Evolutionary conservation across 2,329 filamentous ascomycete genomes (phyloP), one percentile per base, ranked within the genome.

Genomic region (Shiraia bambusicola): DNA sequence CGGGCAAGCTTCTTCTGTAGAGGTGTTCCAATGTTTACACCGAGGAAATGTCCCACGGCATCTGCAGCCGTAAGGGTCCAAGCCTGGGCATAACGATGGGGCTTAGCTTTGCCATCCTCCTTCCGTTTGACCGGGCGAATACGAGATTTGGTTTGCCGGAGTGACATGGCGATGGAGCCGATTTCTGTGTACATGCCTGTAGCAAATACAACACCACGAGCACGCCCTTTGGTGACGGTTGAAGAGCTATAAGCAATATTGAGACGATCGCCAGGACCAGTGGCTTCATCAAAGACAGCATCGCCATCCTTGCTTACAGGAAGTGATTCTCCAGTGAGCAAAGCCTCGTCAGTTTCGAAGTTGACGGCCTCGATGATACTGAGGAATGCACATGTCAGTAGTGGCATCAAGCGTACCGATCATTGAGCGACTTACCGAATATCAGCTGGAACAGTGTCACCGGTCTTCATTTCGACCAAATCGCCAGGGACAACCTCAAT

Each of bases 151-250:
- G 76, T 76, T 26, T 79, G 77, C 31, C 82, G 79, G 17, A 90
- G 75, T 41, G 84, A 71, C 37, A 80, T 77, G 14, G 86, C 85
- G 50, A 89, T 88, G 50, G 80, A 80, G 44, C 86, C 86, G 38
- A 89, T 84, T 59, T 88, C 82, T 10, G 86, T 88, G 42, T 76
- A 69, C 82, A 87, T 86, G 30, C 81, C 84, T 4, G 81, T 86
- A 10, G 80, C 76, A 37, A 82, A 78, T 34, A 87, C 83, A 29
- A 88, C 76, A 40, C 84, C 84, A 6, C 75, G 80, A 17, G 79
- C 84, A 35, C 84, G 81, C 28, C 85, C 84, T 49, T 83, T 83
- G 11, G 83, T 86, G 45, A 87, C 77, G 2, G 79, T 84, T 40
- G 83, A 86, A 36, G 82, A 84, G 42, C 82, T 84, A 66, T 84